These are phyloP conservation scores for Phytophthora tentaculata DNA, from an alignment of 352 stramenopile genomes.

Conservation along the genomic window DNA sequence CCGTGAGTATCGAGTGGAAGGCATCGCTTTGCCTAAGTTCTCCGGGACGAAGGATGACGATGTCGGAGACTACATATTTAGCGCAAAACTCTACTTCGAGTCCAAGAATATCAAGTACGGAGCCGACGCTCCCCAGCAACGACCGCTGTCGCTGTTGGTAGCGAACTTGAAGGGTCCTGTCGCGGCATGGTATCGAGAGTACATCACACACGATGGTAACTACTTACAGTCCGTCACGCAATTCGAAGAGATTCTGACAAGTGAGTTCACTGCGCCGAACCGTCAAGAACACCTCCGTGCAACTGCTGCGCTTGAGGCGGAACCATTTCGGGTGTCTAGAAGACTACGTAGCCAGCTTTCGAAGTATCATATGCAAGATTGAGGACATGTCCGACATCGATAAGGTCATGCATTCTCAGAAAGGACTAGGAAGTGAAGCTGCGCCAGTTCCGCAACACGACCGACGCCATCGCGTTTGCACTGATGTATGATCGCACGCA, in stretches of 20 bases:
- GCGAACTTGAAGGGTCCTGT: conserved; percentile 8
- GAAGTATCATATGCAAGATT: conserved; percentile 16
- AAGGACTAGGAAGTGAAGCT: conserved; percentile 25
- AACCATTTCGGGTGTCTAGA: neutral
- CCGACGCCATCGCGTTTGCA: conserved; percentile 10
- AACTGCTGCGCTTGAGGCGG: conserved; percentile 1
- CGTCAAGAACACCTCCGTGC: conserved; percentile 13
- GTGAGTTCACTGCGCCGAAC: conserved; percentile 16
- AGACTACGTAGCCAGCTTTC: conserved; percentile 11
- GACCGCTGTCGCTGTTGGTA: conserved; percentile 1
- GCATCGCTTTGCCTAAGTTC: conserved; percentile 16
- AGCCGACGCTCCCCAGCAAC: neutral
- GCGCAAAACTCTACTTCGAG: conserved; percentile 17
- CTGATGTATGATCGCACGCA: conserved; percentile 20
- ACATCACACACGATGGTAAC: conserved; percentile 3
- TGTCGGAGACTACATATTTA: conserved; percentile 17
- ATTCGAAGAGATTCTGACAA: conserved; percentile 16
- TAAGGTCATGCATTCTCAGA: conserved; percentile 27
- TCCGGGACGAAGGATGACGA: conserved; percentile 11
- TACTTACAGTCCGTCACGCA: conserved; percentile 7
- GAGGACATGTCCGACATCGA: conserved; percentile 14
- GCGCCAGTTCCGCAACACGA: conserved; percentile 10
- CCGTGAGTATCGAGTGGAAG: conserved; percentile 12
- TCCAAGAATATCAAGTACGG: conserved; percentile 23
- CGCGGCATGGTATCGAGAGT: conserved; percentile 3